Base-by-base conservation (phyloP, 2,329 filamentous ascomycete genomes). In the Drechslera avenae region DNA sequence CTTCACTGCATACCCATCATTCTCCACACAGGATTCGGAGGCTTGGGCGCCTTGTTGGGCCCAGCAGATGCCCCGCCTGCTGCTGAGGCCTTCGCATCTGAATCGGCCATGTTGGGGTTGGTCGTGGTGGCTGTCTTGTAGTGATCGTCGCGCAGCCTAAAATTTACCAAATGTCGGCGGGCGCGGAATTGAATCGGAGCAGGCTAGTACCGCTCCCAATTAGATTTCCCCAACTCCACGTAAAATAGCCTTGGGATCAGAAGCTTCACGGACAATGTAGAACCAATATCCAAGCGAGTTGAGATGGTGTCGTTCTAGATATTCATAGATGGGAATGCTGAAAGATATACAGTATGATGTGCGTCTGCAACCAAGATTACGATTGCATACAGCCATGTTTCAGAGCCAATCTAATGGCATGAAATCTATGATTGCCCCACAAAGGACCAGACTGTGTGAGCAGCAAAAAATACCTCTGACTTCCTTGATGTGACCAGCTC, bases 21-120 rank as follows among this genome's bases (percentile, higher is more conserved):
- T 47, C 63, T 66, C 62, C 69, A 73, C 16, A 71, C 64, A 14
- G 72, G 72, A 53, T 74, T 74, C 18, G 70, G 71, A 40, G 68
- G 68, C 48, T 62, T 67, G 9, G 57, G 62, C 17, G 67, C 61
- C 45, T 69, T 73, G 23, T 39, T 51, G 41, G 64, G 46, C 37
- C 59, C 62, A 23, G 60, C 41, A 32, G 62, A 56, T 41, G 58
- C 52, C 41, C 57, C 54, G 54, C 63, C 53, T 10, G 63, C 56
- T 34, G 63, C 52, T 35, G 63, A 52, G 34, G 60, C 60, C 54
- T 71, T 69, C 31, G 64, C 60, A 57, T 64, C 63, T 18, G 62
- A 57, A 57, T 67, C 64, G 32, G 68, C 66, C 70, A 73, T 73
- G 50, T 52, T 54, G 51, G 37, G 54, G 55, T 46, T 59, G 61